Evolutionary conservation across 306 rosid species (phyloP).

Genomic region (Medicago lupulina): DNA sequence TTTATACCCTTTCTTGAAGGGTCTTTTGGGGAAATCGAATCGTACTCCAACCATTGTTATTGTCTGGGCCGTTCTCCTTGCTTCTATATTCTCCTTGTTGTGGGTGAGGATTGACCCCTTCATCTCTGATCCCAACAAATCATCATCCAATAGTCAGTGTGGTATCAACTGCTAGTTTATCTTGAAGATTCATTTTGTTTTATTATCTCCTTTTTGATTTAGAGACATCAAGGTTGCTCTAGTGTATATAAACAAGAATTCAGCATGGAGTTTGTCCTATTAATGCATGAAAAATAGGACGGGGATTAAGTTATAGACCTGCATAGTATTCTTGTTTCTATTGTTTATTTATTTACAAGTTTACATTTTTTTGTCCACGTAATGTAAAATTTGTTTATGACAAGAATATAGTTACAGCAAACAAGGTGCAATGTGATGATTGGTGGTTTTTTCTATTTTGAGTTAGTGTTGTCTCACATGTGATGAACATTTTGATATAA

Average conservation of each 20-base stretch:
- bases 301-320: conserved; percentile 5
- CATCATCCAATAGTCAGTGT: conserved; percentile 71
- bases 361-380: conserved; percentile 36
- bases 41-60: conserved; percentile 93
- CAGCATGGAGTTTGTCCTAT: conserved; percentile 37
- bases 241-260: conserved; percentile 56
- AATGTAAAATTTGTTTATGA: conserved; percentile 41
- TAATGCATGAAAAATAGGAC: not conserved
- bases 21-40: conserved; percentile 85
- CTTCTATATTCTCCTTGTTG: conserved; percentile 86
- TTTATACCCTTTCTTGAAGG: conserved; percentile 93
- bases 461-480: not conserved
- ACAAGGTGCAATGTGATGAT: conserved; percentile 10
- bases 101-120: conserved; percentile 97
- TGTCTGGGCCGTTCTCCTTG: conserved; percentile 91
- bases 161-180: conserved; percentile 73
- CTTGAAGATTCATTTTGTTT: conserved; percentile 37
- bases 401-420: conserved; percentile 34
- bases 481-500: conserved; percentile 2
- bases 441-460: not conserved
- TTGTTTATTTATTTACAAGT: conserved; percentile 21
- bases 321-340: conserved; percentile 38
- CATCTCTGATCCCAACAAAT: conserved; percentile 50
- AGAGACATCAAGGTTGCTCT: conserved; percentile 32
- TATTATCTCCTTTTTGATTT: conserved; percentile 30